Evolutionary conservation across 768 basidiomycete species (phyloP).

Genomic region (Zangia roseola): DNA sequence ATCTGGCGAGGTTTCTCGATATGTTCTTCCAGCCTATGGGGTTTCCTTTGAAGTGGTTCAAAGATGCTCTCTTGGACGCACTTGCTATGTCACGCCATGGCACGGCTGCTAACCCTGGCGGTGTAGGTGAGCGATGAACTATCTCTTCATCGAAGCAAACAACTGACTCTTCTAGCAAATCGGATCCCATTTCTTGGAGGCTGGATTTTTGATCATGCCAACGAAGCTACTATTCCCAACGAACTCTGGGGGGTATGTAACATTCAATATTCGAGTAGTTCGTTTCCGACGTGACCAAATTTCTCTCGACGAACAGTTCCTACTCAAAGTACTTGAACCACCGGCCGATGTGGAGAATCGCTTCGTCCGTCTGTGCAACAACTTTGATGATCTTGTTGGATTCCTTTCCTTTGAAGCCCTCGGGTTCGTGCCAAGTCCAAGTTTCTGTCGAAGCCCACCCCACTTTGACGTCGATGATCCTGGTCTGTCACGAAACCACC

Average conservation of each 20-base stretch:
- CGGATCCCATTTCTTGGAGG: slow-evolving; percentile 29
- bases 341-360: slow-evolving; percentile 28
- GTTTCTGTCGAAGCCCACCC: slow-evolving; percentile 13
- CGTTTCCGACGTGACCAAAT: not conserved
- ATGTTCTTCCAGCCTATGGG: slow-evolving; percentile 5
- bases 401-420: slow-evolving; percentile 28
- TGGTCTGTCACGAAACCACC: slow-evolving; percentile 13
- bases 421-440: slow-evolving; percentile 16
- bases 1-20: slow-evolving; percentile 11
- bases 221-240: slow-evolving; percentile 21
- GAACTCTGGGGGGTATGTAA: slow-evolving; percentile 35
- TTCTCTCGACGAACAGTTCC: not conserved
- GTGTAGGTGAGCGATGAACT: slow-evolving; percentile 1
- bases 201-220: slow-evolving; percentile 30
- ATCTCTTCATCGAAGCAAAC: not conserved
- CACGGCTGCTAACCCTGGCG: slow-evolving; percentile 10
- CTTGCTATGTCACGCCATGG: slow-evolving; percentile 12
- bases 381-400: slow-evolving; percentile 29
- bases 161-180: slow-evolving; percentile 2
- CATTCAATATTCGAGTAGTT: no score
- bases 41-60: slow-evolving; percentile 26
- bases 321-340: slow-evolving; percentile 6
- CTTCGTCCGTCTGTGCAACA: slow-evolving; percentile 31
- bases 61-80: slow-evolving; percentile 27
- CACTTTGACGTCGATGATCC: not conserved